phyloP scores from a whole-genome alignment of 305 asterid species.

The Coffea humblotiana region DNA sequence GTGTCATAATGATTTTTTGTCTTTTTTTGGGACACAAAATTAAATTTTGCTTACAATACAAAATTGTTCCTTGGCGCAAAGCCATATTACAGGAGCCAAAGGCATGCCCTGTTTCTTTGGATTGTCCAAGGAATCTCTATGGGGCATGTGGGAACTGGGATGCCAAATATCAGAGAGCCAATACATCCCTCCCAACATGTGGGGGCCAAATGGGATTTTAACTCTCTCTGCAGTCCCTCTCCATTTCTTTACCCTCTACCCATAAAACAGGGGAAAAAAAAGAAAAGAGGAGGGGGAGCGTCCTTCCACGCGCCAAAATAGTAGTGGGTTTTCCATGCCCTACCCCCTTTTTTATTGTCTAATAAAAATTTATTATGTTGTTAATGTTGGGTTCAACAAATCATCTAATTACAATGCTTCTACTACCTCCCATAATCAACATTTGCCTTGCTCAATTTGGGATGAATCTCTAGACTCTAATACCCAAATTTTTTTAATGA shows the following conservation, averaged over 20 bases:
- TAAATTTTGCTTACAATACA: neutral
- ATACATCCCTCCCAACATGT: neutral
- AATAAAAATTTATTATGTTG: too few species aligned
- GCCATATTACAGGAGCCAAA: neutral
- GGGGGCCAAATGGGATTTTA: slow-evolving; percentile 14
- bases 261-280: neutral
- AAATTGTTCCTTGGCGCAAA: neutral
- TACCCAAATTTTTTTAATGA: too few species aligned
- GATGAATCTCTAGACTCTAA: too few species aligned
- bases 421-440: too few species aligned
- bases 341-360: neutral
- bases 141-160: neutral
- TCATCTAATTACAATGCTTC: too few species aligned
- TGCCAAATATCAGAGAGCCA: too few species aligned
- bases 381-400: too few species aligned
- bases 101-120: neutral
- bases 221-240: neutral
- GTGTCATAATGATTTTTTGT: too few species aligned
- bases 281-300: neutral
- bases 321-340: neutral
- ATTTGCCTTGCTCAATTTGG: too few species aligned
- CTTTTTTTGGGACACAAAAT: neutral
- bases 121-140: slow-evolving; percentile 21
- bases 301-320: neutral
- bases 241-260: neutral